Base-by-base conservation (phyloP, 306 rosid species). In the Medicago truncatula region DNA sequence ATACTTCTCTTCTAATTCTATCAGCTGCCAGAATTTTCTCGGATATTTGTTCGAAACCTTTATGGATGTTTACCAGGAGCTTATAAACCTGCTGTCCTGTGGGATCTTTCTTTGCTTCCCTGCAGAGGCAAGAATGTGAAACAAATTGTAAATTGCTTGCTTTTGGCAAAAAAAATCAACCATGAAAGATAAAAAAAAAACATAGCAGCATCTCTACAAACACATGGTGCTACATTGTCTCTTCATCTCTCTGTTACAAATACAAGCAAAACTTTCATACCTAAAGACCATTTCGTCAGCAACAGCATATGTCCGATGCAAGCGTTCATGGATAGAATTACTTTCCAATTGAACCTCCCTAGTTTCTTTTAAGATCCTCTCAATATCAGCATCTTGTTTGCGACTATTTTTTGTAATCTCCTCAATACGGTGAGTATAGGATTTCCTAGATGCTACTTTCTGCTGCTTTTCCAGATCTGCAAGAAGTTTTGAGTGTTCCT, bases 341-440 rank as follows among this genome's bases (percentile, higher is more conserved):
- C 93, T 92, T 82, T 92, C 97, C 60, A 95, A 70, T 65, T 92
- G 99, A 83, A 95, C 88, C 86, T 85, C 96, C 86, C 99, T 83
- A 13, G 97, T 95, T 77, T 92, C 92, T 79, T 87, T 89, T 68
- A 95, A 80, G 71, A 95, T 95, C 69, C 82, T 83, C 68, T 89
- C 92, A 34, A 95, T 84, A 81, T 89, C 99, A 49, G 89, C 85
- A 58, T 92, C 97, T 85, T 92, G 98, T 76, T 95, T 95, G 80
- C 88, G 72, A 53, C 92, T 87, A 74, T 90, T 95, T 73, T 95
- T 95, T 3, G 97, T 85, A 65, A 90, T 92, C 84, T 90, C 99
- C 82, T 90, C 85, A 20, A 90, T 88, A 62, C 93, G 80, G 23
- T 92, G 79, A 72, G 89, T 81, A 67, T 90, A 83, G 78, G 99